phyloP scores from a whole-genome alignment of 495 filamentous ascomycete genomes.

The Clohesyomyces aquaticus region DNA sequence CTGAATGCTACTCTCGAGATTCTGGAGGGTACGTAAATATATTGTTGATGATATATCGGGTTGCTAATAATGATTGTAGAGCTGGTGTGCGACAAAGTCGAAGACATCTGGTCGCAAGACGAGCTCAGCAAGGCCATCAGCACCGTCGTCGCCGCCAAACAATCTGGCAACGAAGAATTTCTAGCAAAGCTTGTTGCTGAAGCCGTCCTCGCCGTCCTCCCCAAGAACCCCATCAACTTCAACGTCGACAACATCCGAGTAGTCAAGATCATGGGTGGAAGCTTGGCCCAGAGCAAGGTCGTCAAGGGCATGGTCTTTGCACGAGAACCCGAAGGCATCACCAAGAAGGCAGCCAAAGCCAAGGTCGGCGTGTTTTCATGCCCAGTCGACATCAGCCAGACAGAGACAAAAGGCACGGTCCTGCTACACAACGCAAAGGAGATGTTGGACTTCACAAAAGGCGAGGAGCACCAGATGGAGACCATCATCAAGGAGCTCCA shows the following conservation, averaged over 20 bases:
- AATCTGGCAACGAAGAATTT: conserved; percentile 87
- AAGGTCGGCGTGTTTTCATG: conserved; percentile 98
- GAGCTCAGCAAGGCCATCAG: conserved; percentile 95
- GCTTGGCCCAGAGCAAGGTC: conserved; percentile 87
- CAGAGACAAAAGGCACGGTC: conserved; percentile 99
- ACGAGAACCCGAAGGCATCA: conserved; percentile 78
- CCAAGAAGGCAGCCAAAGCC: conserved; percentile 89
- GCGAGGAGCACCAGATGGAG: conserved; percentile 92
- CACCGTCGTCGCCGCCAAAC: conserved; percentile 95
- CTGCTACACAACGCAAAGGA: conserved; percentile 95
- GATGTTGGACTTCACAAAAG: conserved; percentile 97
- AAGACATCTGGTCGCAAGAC: conserved; percentile 73
- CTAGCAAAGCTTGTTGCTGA: conserved; percentile 87
- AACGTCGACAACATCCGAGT: conserved; percentile 99
- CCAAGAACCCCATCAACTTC: conserved; percentile 97
- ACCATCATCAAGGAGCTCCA: conserved; percentile 89
- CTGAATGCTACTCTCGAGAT: conserved; percentile 81
- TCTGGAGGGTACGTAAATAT: conserved; percentile 68
- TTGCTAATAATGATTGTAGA: conserved; percentile 53
- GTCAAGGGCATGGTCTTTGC: conserved; percentile 99
- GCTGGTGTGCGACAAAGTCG: conserved; percentile 86
- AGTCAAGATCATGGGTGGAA: conserved; percentile 99
- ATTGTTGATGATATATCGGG: neutral
- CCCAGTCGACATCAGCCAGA: conserved; percentile 92
- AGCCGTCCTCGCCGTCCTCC: conserved; percentile 90